phyloP scores from a whole-genome alignment of 169 alveolate species.

The Plasmodium blacklocki region DNA sequence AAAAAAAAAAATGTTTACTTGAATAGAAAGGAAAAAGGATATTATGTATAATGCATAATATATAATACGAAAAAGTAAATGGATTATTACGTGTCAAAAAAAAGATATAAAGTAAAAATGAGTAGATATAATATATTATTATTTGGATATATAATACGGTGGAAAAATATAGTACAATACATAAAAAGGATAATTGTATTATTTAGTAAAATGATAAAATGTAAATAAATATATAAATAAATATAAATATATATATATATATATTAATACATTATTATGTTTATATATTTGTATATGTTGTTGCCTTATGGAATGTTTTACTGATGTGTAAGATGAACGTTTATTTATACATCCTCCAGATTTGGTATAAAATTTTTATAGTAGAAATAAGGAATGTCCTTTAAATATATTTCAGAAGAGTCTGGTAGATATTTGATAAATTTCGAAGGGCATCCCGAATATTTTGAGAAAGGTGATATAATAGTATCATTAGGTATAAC shows the following conservation, averaged over 20 bases:
- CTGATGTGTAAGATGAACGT: background rate
- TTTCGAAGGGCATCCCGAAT: slow-evolving; percentile 90
- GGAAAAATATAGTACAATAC: no score
- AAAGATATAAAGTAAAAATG: no score
- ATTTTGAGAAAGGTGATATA: slow-evolving; percentile 87
- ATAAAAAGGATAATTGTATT: no score
- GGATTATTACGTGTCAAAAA: no score
- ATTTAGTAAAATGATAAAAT: background rate
- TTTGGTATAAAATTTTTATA: slow-evolving; percentile 46
- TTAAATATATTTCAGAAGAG: slow-evolving; percentile 63
- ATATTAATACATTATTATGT: background rate
- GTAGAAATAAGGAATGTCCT: slow-evolving; percentile 32
- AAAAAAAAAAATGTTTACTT: no score
- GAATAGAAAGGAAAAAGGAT: no score
- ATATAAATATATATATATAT: slow-evolving; percentile 14
- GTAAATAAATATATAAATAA: background rate
- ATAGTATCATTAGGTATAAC: slow-evolving; percentile 87
- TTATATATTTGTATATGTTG: background rate
- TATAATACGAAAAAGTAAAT: no score
- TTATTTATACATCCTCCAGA: background rate
- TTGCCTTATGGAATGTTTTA: no score
- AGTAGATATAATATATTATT: no score
- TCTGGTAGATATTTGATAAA: slow-evolving; percentile 86
- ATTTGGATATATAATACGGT: no score
- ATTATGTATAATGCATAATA: no score